A percentile compares a stretch with the other conserved stretches of the same genome.
Evolutionary conservation across 495 filamentous ascomycete species (phyloP).

Genomic region (Talaromyces thailandensis): DNA sequence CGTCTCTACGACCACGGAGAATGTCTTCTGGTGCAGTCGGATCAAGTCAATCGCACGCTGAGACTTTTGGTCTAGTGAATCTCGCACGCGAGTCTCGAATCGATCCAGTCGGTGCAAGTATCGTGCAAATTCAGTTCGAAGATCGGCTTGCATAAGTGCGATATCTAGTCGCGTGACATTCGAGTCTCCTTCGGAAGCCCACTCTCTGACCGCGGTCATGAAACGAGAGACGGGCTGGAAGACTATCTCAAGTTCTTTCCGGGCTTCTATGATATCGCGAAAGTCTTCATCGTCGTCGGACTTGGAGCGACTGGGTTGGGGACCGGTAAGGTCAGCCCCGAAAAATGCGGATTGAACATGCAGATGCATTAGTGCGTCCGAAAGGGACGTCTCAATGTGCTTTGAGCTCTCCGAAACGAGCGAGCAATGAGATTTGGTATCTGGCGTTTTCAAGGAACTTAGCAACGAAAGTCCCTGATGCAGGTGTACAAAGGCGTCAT

Average conservation of each 20-base stretch:
- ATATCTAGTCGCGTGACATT: not conserved
- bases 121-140: not conserved
- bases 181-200: not conserved
- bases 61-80: not conserved
- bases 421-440: not conserved
- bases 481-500: slow-evolving; percentile 12
- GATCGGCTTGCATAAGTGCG: not conserved
- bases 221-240: not conserved
- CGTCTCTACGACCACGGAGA: slow-evolving; percentile 8
- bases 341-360: slow-evolving; percentile 4
- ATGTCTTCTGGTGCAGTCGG: slow-evolving; percentile 5
- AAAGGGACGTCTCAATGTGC: not conserved
- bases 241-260: not conserved
- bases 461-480: slow-evolving; percentile 11
- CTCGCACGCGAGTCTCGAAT: not conserved
- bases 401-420: not conserved
- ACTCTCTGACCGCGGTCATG: not conserved
- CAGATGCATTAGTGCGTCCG: not conserved
- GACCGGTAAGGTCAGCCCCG: not conserved
- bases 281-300: not conserved
- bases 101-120: not conserved
- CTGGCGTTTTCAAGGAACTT: not conserved
- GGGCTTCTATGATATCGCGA: not conserved
- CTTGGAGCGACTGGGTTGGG: not conserved
- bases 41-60: slow-evolving; percentile 11